Percentiles rank a stretch among this genome's conserved stretches.
phyloP scores from a whole-genome alignment of 2,329 filamentous ascomycete species.

The Xylariaceae sp. region DNA sequence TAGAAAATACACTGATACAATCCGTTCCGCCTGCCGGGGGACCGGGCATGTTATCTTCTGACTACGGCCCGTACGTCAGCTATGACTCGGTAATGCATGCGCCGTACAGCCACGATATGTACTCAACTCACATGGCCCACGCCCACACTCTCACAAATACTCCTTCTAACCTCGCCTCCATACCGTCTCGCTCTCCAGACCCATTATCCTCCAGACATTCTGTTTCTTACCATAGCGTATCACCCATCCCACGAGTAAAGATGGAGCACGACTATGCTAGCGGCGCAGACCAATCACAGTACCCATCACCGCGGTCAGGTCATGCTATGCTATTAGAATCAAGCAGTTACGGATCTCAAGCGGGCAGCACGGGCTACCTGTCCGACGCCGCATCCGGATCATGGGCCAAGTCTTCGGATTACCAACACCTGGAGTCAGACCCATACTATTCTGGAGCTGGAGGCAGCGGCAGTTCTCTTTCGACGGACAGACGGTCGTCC shows the following conservation, averaged over 20 bases:
- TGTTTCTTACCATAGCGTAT: slow-evolving; percentile 33
- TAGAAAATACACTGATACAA: slow-evolving; percentile 39
- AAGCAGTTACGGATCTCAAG: slow-evolving; percentile 26
- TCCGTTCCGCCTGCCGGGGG: slow-evolving; percentile 40
- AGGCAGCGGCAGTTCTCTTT: slow-evolving; percentile 21
- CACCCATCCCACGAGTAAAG: slow-evolving; percentile 38
- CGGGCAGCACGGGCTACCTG: slow-evolving; percentile 36
- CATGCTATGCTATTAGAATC: slow-evolving; percentile 34
- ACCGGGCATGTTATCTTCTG: slow-evolving; percentile 46
- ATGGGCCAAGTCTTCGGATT: slow-evolving; percentile 40
- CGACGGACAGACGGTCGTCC: slow-evolving; percentile 30
- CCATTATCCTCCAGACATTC: slow-evolving; percentile 29
- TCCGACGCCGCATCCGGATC: slow-evolving; percentile 36
- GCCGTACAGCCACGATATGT: slow-evolving; percentile 48
- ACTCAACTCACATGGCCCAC: slow-evolving; percentile 40
- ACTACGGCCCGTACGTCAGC: slow-evolving; percentile 51
- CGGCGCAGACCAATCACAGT: slow-evolving; percentile 38
- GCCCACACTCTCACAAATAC: slow-evolving; percentile 25
- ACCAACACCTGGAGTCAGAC: slow-evolving; percentile 34
- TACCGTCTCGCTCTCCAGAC: slow-evolving; percentile 33
- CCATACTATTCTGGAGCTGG: slow-evolving; percentile 31
- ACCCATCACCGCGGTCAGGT: slow-evolving; percentile 40
- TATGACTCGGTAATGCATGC: slow-evolving; percentile 43
- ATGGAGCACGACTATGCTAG: slow-evolving; percentile 40
- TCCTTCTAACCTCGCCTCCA: slow-evolving; percentile 27